phyloP scores from a whole-genome alignment of 2,329 filamentous ascomycete genomes.

The Colletotrichum eremochloae region DNA sequence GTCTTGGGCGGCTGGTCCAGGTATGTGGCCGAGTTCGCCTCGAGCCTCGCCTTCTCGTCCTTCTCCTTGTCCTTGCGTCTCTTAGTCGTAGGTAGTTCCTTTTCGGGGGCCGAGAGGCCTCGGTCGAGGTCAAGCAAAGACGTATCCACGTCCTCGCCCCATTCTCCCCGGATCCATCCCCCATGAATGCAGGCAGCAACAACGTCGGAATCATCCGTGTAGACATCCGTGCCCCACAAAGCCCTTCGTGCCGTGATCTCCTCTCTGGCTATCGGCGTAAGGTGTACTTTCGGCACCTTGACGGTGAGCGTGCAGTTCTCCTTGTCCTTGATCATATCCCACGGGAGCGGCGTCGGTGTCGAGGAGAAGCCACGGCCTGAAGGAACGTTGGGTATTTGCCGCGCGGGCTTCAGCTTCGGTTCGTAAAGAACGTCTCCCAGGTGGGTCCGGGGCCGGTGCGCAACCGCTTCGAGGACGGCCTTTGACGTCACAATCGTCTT shows the following conservation, averaged over 20 bases:
- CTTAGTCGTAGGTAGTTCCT: constrained; percentile 43
- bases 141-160: constrained; percentile 82
- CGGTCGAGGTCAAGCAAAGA: constrained; percentile 72
- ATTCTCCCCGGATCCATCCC: constrained; percentile 92
- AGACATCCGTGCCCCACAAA: constrained; percentile 94
- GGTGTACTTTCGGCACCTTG: constrained; percentile 84
- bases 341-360: constrained; percentile 80
- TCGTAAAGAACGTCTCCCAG: constrained; percentile 89
- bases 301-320: constrained; percentile 93
- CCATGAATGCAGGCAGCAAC: constrained; percentile 93
- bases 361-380: constrained; percentile 62
- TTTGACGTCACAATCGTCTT: constrained; percentile 77
- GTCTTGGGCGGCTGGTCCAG: constrained; percentile 67
- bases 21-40: constrained; percentile 55
- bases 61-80: constrained; percentile 50
- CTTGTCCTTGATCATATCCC: constrained; percentile 77
- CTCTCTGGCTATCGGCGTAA: constrained; percentile 78
- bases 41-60: constrained; percentile 52
- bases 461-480: constrained; percentile 78
- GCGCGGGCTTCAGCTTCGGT: constrained; percentile 70
- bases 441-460: constrained; percentile 79
- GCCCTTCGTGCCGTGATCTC: constrained; percentile 86
- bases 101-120: constrained; percentile 45
- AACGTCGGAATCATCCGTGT: constrained; percentile 95
- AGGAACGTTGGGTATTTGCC: constrained; percentile 58